Conservation (phyloP, 352 stramenopile species). For the Phytophthora multivora region DNA sequence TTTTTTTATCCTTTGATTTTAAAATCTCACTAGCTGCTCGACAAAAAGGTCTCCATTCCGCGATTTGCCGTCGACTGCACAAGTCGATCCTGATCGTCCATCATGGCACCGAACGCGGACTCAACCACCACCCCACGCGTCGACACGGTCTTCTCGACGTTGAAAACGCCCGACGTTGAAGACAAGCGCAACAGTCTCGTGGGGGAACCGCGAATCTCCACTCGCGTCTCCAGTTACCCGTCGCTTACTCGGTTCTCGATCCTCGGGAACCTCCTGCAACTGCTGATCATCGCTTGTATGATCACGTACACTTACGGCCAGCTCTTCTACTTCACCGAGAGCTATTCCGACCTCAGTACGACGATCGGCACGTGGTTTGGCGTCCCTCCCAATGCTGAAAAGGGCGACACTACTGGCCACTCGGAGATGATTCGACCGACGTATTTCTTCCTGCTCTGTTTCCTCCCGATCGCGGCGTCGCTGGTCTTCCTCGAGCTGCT, state of each 20-base stretch:
- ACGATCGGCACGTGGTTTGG: conserved; percentile 40
- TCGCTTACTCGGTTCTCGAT: conserved; percentile 3
- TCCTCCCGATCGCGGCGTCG: conserved; percentile 43
- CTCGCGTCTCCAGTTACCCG: background rate
- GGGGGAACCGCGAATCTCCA: background rate
- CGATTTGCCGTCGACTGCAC: conserved; percentile 18
- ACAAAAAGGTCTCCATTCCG: conserved; percentile 5
- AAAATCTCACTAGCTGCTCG: conserved; percentile 1
- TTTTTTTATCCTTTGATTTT: too few species aligned
- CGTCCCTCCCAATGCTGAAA: conserved; percentile 20
- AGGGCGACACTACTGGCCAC: conserved; percentile 17
- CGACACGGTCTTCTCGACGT: conserved; percentile 21
- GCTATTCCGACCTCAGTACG: conserved; percentile 22
- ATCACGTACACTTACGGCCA: conserved; percentile 38
- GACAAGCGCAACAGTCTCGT: conserved; percentile 25
- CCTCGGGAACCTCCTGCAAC: conserved; percentile 31
- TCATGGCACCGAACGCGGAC: conserved; percentile 26
- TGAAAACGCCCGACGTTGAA: conserved; percentile 31
- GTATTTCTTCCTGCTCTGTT: conserved; percentile 50
- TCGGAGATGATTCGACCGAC: conserved; percentile 59
- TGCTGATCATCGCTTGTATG: conserved; percentile 36
- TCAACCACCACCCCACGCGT: conserved; percentile 13
- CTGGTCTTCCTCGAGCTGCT: conserved; percentile 49
- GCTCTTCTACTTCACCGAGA: conserved; percentile 28
- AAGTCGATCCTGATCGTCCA: conserved; percentile 3